Percentiles rank a stretch among this genome's conserved stretches.
Evolutionary conservation across 306 rosid species (phyloP).

Genomic region (Luffa acutangula): DNA sequence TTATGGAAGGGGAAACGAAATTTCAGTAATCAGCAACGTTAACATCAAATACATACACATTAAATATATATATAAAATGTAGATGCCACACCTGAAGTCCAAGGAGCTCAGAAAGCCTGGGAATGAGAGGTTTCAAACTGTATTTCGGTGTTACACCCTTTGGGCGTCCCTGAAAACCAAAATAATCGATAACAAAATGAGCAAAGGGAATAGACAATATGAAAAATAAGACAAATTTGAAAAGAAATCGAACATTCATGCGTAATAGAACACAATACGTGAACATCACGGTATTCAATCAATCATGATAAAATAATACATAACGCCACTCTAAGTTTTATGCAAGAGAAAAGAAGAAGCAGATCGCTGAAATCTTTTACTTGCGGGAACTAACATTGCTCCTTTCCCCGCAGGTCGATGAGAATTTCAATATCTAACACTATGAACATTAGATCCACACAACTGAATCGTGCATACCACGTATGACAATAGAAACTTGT

Average conservation of each 20-base stretch:
- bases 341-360: background rate
- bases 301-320: background rate
- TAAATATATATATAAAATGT: background rate
- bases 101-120: constrained; percentile 76
- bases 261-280: background rate
- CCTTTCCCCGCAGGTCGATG: background rate
- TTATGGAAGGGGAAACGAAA: background rate
- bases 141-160: constrained; percentile 92
- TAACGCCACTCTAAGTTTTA: background rate
- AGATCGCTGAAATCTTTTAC: background rate
- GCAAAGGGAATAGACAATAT: background rate
- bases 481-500: background rate
- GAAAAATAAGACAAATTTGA: background rate
- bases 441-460: background rate
- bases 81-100: constrained; percentile 43
- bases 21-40: background rate
- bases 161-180: constrained; percentile 71
- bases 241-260: background rate
- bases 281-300: background rate
- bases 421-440: background rate
- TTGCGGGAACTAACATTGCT: background rate
- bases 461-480: background rate
- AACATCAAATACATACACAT: background rate
- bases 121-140: constrained; percentile 91
- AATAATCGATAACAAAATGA: background rate